phyloP scores from a whole-genome alignment of 2,329 filamentous ascomycete species.

The Fusarium secorum region DNA sequence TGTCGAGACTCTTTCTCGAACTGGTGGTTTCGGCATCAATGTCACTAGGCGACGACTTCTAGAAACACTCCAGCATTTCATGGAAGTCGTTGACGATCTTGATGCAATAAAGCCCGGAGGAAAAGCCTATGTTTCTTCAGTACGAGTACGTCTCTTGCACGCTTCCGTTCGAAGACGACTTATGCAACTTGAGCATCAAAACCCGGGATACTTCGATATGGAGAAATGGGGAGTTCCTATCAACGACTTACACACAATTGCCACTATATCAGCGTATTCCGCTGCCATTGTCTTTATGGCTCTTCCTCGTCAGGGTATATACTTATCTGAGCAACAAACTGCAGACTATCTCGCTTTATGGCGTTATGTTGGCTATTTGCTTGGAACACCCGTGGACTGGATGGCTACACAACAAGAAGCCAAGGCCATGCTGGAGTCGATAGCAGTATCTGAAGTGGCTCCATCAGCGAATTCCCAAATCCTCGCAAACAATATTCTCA shows the following conservation, averaged over 20 bases:
- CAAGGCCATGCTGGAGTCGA: constrained; percentile 70
- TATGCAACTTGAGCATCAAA: constrained; percentile 60
- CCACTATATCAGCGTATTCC: constrained; percentile 75
- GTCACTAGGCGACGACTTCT: constrained; percentile 69
- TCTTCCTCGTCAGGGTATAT: constrained; percentile 77
- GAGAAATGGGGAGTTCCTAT: constrained; percentile 69
- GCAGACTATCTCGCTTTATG: constrained; percentile 77
- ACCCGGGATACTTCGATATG: constrained; percentile 67
- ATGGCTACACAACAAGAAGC: constrained; percentile 65
- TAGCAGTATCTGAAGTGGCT: constrained; percentile 71
- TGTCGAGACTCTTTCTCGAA: constrained; percentile 76
- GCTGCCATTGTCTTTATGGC: constrained; percentile 71
- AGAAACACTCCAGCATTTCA: constrained; percentile 78
- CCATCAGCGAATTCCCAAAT: constrained; percentile 69
- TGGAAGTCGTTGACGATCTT: constrained; percentile 73
- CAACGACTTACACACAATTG: constrained; percentile 78
- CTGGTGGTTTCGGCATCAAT: constrained; percentile 75
- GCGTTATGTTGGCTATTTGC: constrained; percentile 75
- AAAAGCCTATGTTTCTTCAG: constrained; percentile 66
- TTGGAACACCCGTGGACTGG: constrained; percentile 71
- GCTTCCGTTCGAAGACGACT: constrained; percentile 70
- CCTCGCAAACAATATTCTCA: constrained; percentile 79
- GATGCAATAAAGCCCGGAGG: constrained; percentile 71
- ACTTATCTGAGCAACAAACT: constrained; percentile 66
- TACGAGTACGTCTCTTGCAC: constrained; percentile 71